Evolutionary conservation across 495 filamentous ascomycete genomes (phyloP), one percentile per base, ranked within the genome.

Genomic region (Neurospora intermedia): DNA sequence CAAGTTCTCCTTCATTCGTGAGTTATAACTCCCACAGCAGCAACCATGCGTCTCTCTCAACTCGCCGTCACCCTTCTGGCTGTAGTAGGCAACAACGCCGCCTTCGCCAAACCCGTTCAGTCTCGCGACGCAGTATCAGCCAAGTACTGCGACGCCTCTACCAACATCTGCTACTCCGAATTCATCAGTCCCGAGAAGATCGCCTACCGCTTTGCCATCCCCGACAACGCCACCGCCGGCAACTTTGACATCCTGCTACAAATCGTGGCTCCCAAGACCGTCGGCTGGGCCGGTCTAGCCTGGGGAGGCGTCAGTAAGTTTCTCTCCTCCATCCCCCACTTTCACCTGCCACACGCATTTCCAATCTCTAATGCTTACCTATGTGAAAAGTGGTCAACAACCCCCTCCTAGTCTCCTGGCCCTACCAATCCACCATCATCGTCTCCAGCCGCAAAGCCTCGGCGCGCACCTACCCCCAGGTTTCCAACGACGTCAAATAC

Each of bases 281-380:
- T 78, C 27, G 81, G 81, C 40, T 83, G 82, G 82, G 82, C 81
- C 0, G 81, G 78, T 7, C 66, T 83, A 6, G 82, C 81, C 8
- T 83, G 80, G 77, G 82, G 82, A 27, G 82, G 81, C 45, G 69
- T 71, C 74, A 83, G 54, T 62, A 62, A 35, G 54, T 35, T 13
- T 1, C 4, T 23, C 9, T 13, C 8, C 11, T 11, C n/a, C n/a
- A 23, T 11, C 9, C 35, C 35, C 4, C 35, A 38, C 0, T 38
- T 38, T 38, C 35, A 38, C 35, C 35, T 38, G 4, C 4, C 18
- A 46, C 43, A 1, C 10, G 27, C 27, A 31, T 0, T 31, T 2
- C 4, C 13, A 27, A 27, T 15, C 2, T 62, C 27, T 62, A 18
- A 62, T 6, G 8, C 13, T 6, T 9, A 39, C 38, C 38, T 13